Conservation (phyloP, 768 basidiomycete genomes). For the Multifurca ochricompacta region DNA sequence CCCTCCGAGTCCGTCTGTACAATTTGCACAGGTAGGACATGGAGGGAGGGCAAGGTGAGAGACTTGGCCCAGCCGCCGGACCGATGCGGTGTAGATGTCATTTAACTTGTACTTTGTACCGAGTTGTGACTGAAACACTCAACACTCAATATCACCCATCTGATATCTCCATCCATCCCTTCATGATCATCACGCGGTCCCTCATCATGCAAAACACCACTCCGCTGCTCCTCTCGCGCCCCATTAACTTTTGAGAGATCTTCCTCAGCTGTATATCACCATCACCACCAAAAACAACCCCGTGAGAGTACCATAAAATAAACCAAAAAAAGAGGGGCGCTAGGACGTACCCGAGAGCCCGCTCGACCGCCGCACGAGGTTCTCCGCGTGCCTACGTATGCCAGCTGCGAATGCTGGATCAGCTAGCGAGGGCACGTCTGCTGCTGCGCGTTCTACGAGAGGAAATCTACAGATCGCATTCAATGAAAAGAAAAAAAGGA, state of each 20-base stretch:
- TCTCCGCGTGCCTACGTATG: constrained; percentile 12
- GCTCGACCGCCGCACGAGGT: constrained; percentile 6
- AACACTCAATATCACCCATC: too few relatives aligned
- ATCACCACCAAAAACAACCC: too few relatives aligned
- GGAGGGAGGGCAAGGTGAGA: not conserved
- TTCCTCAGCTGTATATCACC: not conserved
- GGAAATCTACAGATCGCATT: not conserved
- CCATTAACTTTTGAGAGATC: not conserved
- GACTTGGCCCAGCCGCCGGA: not conserved
- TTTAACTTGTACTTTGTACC: too few relatives aligned
- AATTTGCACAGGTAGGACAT: not conserved
- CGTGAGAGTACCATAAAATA: not conserved
- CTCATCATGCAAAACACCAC: not conserved
- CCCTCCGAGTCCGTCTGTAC: not conserved
- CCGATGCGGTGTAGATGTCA: not conserved
- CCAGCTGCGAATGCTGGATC: constrained; percentile 13
- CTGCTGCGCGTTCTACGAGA: constrained; percentile 15
- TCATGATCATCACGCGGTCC: constrained; percentile 2
- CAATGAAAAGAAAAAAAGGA: not conserved
- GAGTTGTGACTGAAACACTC: too few relatives aligned
- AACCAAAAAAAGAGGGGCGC: not conserved
- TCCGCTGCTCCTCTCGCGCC: not conserved
- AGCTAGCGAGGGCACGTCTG: constrained; percentile 15
- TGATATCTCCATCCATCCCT: constrained; percentile 11
- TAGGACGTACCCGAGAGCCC: not conserved